Base-by-base conservation (phyloP, 202 grass and related monocot genomes). In the Setaria viridis region DNA sequence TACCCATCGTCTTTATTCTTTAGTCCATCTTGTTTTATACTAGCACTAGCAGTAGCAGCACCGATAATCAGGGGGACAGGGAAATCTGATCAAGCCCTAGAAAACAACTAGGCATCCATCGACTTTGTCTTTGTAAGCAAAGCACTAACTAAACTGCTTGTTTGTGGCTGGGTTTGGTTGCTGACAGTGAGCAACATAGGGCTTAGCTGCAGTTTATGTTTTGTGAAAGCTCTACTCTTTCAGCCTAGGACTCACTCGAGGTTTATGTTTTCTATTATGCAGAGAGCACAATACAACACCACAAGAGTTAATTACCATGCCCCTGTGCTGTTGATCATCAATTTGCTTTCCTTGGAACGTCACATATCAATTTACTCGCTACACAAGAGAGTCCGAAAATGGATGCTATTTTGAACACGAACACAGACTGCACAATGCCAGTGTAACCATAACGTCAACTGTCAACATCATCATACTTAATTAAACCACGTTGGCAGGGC, bases 201-300 rank as follows among this genome's bases (percentile, higher is more conserved):
- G 25, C 25, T 25, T 25, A 25, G 25, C 25, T 25, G 25, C 25
- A 25, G 25, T 25, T 25, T 25, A 25, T 25, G 87, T 89, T 94
- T 89, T 84, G 86, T 35, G 2, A 45, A 67, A 82, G 42, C 3
- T 25, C 19, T 33, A 15, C 66, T 19, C 47, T 77, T 41, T 41
- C 39, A 41, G 39, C 39, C 3, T 13, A 50, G 48, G 48, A 55
- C 51, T 55, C 51, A 55, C 13, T 79, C 58, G 19, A 64, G 57
- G 58, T 19, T 1, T 64, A 11, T 4, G 43, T 48, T 77, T 45
- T 60, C 55, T 63, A 48, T 65, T 48, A 49, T 17, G 45, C 9
- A 21, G 33, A 42, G 20, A 34, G 48, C 14, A 46, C 43, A 46
- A 9, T 46, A 7, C 42, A 45, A 45, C 39, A 41, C 39, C 39